Evolutionary conservation across 306 rosid genomes (phyloP), one percentile per base, ranked within the genome.

Genomic region (Quercus mongolica): DNA sequence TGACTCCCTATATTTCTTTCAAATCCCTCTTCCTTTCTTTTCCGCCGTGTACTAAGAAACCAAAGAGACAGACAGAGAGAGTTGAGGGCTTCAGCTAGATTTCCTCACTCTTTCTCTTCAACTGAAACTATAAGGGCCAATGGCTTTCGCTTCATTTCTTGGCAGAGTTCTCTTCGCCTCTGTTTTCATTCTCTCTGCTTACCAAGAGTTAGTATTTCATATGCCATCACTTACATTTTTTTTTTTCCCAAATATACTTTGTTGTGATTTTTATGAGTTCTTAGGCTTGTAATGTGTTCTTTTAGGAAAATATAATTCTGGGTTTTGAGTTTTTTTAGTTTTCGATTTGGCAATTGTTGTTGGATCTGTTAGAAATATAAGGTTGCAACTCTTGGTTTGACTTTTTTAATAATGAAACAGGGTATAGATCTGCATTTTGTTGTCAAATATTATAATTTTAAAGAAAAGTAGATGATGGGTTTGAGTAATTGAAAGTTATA

Each of bases 81-180:
- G 41, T 65, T 31, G 49, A 26, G 71, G 71, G 5, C 71, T 33
- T 67, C 49, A 17, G 20, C 80, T 65, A 76, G 76, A 82, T 76
- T 71, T 71, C 65, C 82, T 80, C 73, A 55, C 57, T 56, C 78
- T 55, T 19, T 51, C 65, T 44, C 80, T 71, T 10, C 69, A 30
- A 41, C 69, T 63, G 0, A 15, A 41, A 38, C 46, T 38, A 2
- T 38, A 41, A 41, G 25, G 6, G 17, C 44, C 23, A 23, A 87
- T 89, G 93, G 88, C 88, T 18, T 83, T 87, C 84, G 78, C 88
- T 41, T 83, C 90, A n/a, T 89, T 89, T 46, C 85, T 89, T 41
- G 91, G 93, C 55, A 87, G 93, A 85, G 89, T 87, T 57, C 88
- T 89, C 69, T 89, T 89, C 77, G 88, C 91, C 67, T 85, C 89